Base-by-base conservation (phyloP, 2,329 filamentous ascomycete genomes). In the Magnaporthales sp. region DNA sequence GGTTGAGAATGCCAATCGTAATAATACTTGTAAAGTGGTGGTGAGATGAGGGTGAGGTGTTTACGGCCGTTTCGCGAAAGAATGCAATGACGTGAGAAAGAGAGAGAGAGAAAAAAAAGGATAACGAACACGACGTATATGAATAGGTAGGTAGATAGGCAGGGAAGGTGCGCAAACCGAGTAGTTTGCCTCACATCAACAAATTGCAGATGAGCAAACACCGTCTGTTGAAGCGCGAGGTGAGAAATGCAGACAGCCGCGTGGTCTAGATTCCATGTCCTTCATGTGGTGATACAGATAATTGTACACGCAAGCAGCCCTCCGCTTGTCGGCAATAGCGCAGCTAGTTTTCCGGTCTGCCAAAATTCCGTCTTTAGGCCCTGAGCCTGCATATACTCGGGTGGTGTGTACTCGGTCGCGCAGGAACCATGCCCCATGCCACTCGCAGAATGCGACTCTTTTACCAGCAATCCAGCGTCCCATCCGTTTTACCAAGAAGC, bases 401-500 rank as follows among this genome's bases (percentile, higher is more conserved):
- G 38, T 7, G 38, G 38, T n/a, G 15, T 6, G 38, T 46, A n/a
- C n/a, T 46, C 19, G 15, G 19, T 6, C 38, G 7, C 19, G 38
- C 38, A 7, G n/a, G 38, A 46, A 46, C 38, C 38, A 46, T 6
- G 19, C 38, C 38, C 54, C n/a, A 26, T 24, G 22, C 24, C 54
- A 10, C 54, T n/a, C 54, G n/a, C 54, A 22, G 54, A n/a, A 60
- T 15, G 56, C 56, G 5, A 8, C 11, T 27, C 22, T 31, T 30
- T 4, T 19, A 56, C 8, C 15, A 27, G 31, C 51, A 19, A 32
- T 11, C 19, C 51, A 26, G n/a, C 51, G 8, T 65, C 26, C 62
- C n/a, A 24, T 56, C 32, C 30, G 56, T 10, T 75, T 77, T 91
- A 99, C 95, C 95, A 99, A 79, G 91, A 96, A 64, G 95, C 95